Percentiles rank a stretch among this genome's conserved stretches.
These are phyloP conservation scores for Neostapfia colusana DNA, from an alignment of 176 grass and related monocot genomes.

Conservation along the genomic window DNA sequence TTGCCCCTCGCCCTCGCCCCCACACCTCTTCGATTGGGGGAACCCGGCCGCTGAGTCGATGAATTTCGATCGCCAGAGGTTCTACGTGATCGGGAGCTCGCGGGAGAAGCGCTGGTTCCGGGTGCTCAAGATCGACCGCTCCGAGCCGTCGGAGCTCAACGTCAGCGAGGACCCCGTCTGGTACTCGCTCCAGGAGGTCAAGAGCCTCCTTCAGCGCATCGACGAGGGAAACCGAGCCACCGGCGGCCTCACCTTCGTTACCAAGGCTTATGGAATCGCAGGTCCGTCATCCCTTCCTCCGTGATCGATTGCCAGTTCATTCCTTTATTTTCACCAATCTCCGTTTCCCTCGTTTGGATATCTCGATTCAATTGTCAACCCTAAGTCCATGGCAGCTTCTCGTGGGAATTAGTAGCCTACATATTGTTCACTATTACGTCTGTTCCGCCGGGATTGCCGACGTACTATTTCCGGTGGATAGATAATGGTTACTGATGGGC, in stretches of 20 bases:
- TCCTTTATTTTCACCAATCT: background rate
- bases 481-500: background rate
- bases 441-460: background rate
- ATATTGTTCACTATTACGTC: background rate
- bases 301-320: background rate
- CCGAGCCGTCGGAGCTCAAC: constrained; percentile 77
- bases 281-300: constrained; percentile 9
- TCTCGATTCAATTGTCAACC: background rate
- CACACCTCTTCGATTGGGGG: background rate
- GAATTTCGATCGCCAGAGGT: constrained; percentile 54
- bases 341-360: background rate
- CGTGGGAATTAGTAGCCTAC: too few species aligned
- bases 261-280: constrained; percentile 92
- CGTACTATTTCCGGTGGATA: background rate
- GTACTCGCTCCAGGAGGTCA: constrained; percentile 85
- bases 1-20: background rate
- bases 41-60: background rate
- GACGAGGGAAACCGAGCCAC: constrained; percentile 87
- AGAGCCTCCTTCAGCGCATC: constrained; percentile 84
- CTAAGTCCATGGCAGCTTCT: background rate
- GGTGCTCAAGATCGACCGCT: constrained; percentile 98
- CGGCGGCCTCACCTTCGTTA: constrained; percentile 72
- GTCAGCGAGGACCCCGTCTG: constrained; percentile 91
- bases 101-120: constrained; percentile 81
- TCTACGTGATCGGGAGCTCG: constrained; percentile 92